A percentile compares a stretch with the other conserved stretches of the same genome.
phyloP scores from a whole-genome alignment of 1,284 basidiomycete genomes.

The Anthracocystis setariae region DNA sequence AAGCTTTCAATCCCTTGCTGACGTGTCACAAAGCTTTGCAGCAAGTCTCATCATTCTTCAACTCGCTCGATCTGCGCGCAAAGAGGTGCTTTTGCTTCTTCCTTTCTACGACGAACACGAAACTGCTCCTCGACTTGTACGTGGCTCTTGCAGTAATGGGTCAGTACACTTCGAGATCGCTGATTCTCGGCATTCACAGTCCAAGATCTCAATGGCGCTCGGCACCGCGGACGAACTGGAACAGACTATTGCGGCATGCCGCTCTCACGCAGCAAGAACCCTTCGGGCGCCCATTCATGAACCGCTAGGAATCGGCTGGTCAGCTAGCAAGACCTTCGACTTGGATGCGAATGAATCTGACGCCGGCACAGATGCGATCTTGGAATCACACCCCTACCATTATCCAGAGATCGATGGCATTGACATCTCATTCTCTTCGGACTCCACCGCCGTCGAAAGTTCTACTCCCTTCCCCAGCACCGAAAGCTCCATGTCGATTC shows the following conservation, averaged over 20 bases:
- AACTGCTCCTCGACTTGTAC: conserved; percentile 11
- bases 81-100: conserved; percentile 25
- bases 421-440: conserved; percentile 33
- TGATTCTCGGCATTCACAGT: conserved; percentile 1
- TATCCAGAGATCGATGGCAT: conserved; percentile 15
- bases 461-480: conserved; percentile 1
- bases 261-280: conserved; percentile 16
- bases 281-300: conserved; percentile 25
- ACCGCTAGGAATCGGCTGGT: conserved; percentile 34
- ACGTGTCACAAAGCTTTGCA: conserved; percentile 29
- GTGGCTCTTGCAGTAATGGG: conserved; percentile 7
- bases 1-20: conserved; percentile 18
- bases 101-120: conserved; percentile 18
- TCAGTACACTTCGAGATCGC: conserved; percentile 10
- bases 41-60: conserved; percentile 24
- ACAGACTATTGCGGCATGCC: conserved; percentile 23
- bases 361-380: conserved; percentile 11
- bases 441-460: conserved; percentile 30
- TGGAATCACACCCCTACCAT: conserved; percentile 3
- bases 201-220: conserved; percentile 21
- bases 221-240: conserved; percentile 14
- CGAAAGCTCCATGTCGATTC: conserved; percentile 15
- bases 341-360: conserved; percentile 2
- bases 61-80: conserved; percentile 13
- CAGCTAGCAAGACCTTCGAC: conserved; percentile 21